These are phyloP conservation scores for Diaporthe amygdali DNA, from an alignment of 2,329 filamentous ascomycete species.

Conservation along the genomic window DNA sequence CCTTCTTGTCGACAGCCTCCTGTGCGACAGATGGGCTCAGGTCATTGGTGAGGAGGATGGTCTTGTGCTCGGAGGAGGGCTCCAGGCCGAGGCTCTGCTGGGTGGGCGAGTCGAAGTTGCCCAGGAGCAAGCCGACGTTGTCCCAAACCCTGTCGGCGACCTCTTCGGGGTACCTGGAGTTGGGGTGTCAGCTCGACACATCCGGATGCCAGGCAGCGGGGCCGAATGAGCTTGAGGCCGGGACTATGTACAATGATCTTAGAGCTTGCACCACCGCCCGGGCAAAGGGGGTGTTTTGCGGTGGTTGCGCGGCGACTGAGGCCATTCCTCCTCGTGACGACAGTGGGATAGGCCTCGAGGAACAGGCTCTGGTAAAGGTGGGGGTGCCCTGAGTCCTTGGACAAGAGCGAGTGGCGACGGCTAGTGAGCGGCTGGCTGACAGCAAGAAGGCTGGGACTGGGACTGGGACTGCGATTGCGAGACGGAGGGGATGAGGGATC, in stretches of 20 bases:
- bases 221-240: not conserved
- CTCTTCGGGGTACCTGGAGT: conserved; percentile 79
- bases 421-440: not conserved
- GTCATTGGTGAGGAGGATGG: conserved; percentile 76
- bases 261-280: conserved; percentile 76
- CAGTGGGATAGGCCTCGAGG: not conserved
- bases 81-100: conserved; percentile 32
- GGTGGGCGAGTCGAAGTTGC: conserved; percentile 41
- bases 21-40: conserved; percentile 87
- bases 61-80: conserved; percentile 34
- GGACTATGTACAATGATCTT: conserved; percentile 72
- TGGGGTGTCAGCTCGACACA: not conserved
- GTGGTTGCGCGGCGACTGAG: not conserved
- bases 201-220: not conserved
- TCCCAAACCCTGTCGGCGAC: conserved; percentile 92
- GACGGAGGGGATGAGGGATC: not conserved
- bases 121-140: conserved; percentile 85
- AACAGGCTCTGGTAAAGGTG: not conserved
- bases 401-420: not conserved
- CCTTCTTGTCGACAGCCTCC: conserved; percentile 80
- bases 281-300: conserved; percentile 45
- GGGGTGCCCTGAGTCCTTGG: not conserved
- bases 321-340: conserved; percentile 9
- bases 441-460: not conserved
- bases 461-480: not conserved